Evolutionary conservation across 2,329 filamentous ascomycete species (phyloP).

Genomic region (Fusarium annulatum): DNA sequence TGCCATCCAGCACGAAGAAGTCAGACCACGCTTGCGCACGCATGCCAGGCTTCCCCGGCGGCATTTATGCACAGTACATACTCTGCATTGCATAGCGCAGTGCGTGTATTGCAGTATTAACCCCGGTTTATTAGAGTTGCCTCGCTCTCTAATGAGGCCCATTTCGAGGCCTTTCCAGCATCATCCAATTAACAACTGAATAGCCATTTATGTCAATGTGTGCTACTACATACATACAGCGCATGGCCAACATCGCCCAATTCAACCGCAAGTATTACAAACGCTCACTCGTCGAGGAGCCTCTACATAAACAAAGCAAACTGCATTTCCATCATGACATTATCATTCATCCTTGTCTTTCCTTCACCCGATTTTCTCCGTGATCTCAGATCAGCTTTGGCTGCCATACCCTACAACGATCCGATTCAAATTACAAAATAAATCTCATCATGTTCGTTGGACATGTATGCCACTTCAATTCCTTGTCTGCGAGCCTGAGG

Average conservation of each 20-base stretch:
- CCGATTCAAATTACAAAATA: background rate
- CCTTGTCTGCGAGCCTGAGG: background rate
- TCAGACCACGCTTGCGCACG: conserved; percentile 41
- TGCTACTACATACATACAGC: conserved; percentile 5
- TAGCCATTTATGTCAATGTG: background rate
- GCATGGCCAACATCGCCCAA: background rate
- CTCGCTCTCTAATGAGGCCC: conserved; percentile 5
- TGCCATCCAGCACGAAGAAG: conserved; percentile 36
- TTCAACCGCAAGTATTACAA: background rate
- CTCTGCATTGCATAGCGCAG: conserved; percentile 16
- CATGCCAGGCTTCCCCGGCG: conserved; percentile 28
- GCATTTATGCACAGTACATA: conserved; percentile 17
- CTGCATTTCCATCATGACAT: conserved; percentile 1
- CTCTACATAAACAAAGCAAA: conserved; percentile 2
- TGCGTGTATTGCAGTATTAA: conserved; percentile 20
- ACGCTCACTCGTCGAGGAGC: conserved; percentile 4
- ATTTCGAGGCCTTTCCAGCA: background rate
- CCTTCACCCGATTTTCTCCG: conserved; percentile 41
- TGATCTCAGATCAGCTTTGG: conserved; percentile 17
- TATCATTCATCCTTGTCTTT: conserved; percentile 9
- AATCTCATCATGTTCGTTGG: background rate
- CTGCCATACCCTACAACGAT: conserved; percentile 28
- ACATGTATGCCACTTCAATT: background rate
- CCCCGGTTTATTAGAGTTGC: background rate
- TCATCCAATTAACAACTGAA: conserved; percentile 17